Conservation (phyloP, 345 rosid genomes). For the Linum trigynum region DNA sequence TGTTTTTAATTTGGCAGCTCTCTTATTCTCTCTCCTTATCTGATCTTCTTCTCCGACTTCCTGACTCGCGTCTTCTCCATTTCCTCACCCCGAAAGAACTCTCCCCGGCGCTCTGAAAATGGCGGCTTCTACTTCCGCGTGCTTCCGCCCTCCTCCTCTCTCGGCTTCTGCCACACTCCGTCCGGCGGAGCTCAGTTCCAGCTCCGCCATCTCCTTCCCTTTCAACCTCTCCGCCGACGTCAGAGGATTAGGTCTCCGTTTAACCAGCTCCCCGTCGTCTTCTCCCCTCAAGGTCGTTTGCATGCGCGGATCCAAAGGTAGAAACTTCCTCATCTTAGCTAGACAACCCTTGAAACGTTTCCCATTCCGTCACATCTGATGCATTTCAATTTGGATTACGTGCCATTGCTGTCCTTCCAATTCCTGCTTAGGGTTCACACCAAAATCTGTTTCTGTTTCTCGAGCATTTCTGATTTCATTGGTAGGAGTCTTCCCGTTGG, state of each 20-base stretch:
- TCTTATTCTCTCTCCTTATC: neutral
- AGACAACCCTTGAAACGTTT: neutral
- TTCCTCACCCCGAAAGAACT: neutral
- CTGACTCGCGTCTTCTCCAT: neutral
- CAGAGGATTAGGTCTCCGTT: neutral
- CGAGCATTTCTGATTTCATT: neutral
- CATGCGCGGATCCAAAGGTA: conserved; percentile 35
- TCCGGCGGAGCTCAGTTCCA: conserved; percentile 7
- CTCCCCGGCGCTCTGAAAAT: neutral
- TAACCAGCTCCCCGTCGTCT: conserved; percentile 6
- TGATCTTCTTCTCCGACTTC: neutral
- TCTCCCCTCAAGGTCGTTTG: conserved; percentile 23
- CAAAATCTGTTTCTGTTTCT: neutral
- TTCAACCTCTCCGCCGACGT: conserved; percentile 5
- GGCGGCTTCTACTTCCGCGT: neutral
- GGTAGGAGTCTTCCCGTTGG: neutral
- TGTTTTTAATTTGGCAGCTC: neutral
- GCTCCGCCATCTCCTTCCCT: conserved; percentile 27
- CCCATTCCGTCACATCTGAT: conserved; percentile 3
- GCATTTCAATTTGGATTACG: neutral
- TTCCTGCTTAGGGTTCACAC: neutral
- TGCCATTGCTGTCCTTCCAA: neutral
- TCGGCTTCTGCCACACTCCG: conserved; percentile 10
- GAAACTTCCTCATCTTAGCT: neutral
- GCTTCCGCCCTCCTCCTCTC: neutral